Evolutionary conservation across 805 yeast species (phyloP), one percentile per base, ranked within the genome.

Genomic region (Starmerella khaoyaiensis): DNA sequence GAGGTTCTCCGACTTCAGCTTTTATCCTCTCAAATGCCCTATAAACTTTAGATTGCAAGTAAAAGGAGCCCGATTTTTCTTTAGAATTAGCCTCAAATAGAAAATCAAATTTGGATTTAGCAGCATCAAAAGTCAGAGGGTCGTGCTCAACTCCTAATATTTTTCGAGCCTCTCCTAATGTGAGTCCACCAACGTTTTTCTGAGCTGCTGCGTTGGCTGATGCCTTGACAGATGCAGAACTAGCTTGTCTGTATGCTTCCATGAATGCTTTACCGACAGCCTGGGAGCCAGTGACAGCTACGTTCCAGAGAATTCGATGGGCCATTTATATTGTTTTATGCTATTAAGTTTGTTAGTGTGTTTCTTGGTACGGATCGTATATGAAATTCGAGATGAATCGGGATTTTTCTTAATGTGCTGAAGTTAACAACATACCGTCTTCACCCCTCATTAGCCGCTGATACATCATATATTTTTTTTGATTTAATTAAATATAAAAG

Each of bases 231-330:
- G 87, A 83, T n/a, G 93, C 75, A 37, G 86, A 86, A 36, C 87
- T 81, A 14, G 97, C 95, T 62, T 90, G 97, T 53, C 77, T 79
- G 67, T 87, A 90, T 0, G 98, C 97, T 58, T 84, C 94, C n/a
- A 83, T 69, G 58, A 90, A 90, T 0, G 98, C 98, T 50, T 81
- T 73, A 40, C 97, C 96, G 55, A 90, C 84, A 21, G 87, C 97
- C 50, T 82, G 77, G 4, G 96, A 93, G 40, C 97, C 97, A 8
- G 97, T 86, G 53, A 86, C 72, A 33, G 84, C 69, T 46, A 90
- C 94, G 60, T 81, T 87, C 47, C 81, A 82, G 38, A 87, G 55
- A 40, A 93, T 69, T 65, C 96, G 74, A 59, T 90, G 94, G 45
- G 98, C 97, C 96, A 57, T 45, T 15, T 19, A n/a, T n/a, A n/a